These are phyloP conservation scores for Ceratobasidium sp. DNA, from an alignment of 1,284 basidiomycete genomes.

Conservation along the genomic window DNA sequence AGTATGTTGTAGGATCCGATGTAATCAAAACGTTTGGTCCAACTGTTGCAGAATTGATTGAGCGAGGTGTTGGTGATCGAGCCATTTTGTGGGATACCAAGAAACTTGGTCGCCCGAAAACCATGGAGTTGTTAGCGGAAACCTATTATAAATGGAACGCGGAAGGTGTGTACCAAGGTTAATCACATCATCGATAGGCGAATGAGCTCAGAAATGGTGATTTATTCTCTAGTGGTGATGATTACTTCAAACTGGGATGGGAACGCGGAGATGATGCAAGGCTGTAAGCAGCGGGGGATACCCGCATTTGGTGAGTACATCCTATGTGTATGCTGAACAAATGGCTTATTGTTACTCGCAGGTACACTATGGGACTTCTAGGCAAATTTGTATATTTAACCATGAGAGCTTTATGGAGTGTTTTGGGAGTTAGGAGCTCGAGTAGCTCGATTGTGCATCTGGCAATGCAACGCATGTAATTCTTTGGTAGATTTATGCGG, in stretches of 20 bases:
- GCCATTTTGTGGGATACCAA: slow-evolving; percentile 80
- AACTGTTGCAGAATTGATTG: slow-evolving; percentile 76
- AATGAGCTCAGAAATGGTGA: neutral
- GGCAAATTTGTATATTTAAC: neutral
- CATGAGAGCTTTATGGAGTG: neutral
- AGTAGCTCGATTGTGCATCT: neutral
- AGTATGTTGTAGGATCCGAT: slow-evolving; percentile 62
- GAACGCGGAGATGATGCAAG: slow-evolving; percentile 79
- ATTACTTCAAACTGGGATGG: slow-evolving; percentile 82
- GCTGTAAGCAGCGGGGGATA: slow-evolving; percentile 69
- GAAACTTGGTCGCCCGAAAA: slow-evolving; percentile 76
- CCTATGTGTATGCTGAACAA: neutral
- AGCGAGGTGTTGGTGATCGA: slow-evolving; percentile 74
- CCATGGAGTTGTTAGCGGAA: slow-evolving; percentile 79
- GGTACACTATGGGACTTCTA: slow-evolving; percentile 4
- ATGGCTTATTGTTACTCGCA: neutral
- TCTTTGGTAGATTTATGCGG: neutral
- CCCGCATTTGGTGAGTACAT: slow-evolving; percentile 46
- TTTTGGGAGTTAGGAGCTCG: neutral
- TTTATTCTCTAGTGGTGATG: slow-evolving; percentile 74
- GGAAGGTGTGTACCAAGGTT: slow-evolving; percentile 64
- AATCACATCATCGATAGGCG: slow-evolving; percentile 55
- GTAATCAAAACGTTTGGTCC: slow-evolving; percentile 72
- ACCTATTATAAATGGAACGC: slow-evolving; percentile 74
- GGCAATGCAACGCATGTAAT: neutral